Percentiles rank a stretch among this genome's conserved stretches.
Evolutionary conservation across 352 stramenopile species (phyloP).

Genomic region (Phytophthora ramorum): DNA sequence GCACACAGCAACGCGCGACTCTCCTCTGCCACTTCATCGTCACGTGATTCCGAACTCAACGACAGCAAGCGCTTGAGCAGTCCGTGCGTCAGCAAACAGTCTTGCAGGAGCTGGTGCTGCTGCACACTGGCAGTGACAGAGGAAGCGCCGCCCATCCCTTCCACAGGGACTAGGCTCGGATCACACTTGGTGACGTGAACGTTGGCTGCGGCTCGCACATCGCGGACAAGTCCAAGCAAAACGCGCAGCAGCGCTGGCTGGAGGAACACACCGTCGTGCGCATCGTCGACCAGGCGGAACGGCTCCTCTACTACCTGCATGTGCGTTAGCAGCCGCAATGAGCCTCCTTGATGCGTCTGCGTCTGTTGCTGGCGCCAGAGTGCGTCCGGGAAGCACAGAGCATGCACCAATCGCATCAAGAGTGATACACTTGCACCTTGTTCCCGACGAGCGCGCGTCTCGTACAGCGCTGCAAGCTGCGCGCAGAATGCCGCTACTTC

Average conservation of each 20-base stretch:
- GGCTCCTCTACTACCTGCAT: constrained; percentile 59
- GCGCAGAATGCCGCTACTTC: constrained; percentile 41
- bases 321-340: constrained; percentile 46
- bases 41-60: constrained; percentile 17
- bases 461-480: constrained; percentile 49
- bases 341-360: constrained; percentile 18
- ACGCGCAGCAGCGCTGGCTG: constrained; percentile 56
- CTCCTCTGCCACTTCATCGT: constrained; percentile 30
- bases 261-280: constrained; percentile 38
- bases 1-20: constrained; percentile 33
- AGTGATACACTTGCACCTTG: constrained; percentile 33
- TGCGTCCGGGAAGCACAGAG: constrained; percentile 55
- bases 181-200: constrained; percentile 55
- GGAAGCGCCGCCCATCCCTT: constrained; percentile 20
- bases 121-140: constrained; percentile 45
- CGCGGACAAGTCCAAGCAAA: constrained; percentile 43
- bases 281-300: constrained; percentile 60
- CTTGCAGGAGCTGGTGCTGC: constrained; percentile 60
- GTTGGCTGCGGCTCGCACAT: constrained; percentile 52
- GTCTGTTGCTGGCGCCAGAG: constrained; percentile 45
- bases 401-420: constrained; percentile 51
- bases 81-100: constrained; percentile 61
- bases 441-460: constrained; percentile 36
- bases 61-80: constrained; percentile 47
- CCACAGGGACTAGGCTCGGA: constrained; percentile 31